A percentile compares a stretch with the other conserved stretches of the same genome.
Conservation (phyloP, 371 early-diverging fungal species). For the Fennellomyces sp. region DNA sequence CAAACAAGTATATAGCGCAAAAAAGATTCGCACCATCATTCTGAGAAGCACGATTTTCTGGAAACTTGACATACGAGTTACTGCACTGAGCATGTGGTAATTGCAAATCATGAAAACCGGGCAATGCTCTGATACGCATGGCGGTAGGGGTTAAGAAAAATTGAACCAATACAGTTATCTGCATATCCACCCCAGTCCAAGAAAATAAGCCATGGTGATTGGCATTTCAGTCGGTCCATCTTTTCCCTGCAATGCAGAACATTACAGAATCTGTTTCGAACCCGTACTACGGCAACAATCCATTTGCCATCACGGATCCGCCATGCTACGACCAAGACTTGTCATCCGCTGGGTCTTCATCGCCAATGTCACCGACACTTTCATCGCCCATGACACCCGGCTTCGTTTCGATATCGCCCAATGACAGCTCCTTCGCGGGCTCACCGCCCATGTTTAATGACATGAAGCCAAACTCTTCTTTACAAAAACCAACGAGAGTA, state of each 20-base stretch:
- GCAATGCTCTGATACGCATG: too few species aligned
- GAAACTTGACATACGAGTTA: too few species aligned
- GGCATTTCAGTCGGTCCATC: not conserved
- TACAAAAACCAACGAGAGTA: slow-evolving; percentile 27
- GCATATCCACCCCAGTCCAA: too few species aligned
- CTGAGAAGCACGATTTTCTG: too few species aligned
- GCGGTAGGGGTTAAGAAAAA: too few species aligned
- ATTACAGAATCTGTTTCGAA: too few species aligned
- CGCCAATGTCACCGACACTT: slow-evolving; percentile 5
- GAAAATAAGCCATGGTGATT: too few species aligned
- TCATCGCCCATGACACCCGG: slow-evolving; percentile 6
- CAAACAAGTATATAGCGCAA: too few species aligned
- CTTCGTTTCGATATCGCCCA: not conserved
- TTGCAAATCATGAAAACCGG: too few species aligned
- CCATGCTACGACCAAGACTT: not conserved
- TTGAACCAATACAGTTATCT: not conserved
- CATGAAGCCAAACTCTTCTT: not conserved
- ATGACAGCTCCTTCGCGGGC: not conserved
- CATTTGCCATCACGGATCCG: not conserved
- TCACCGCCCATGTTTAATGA: slow-evolving; percentile 1
- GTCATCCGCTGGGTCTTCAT: slow-evolving; percentile 1
- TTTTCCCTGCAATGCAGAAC: too few species aligned
- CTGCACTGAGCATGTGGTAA: too few species aligned
- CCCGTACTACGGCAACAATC: not conserved
- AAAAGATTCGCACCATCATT: too few species aligned